Evolutionary conservation across 1,284 basidiomycete species (phyloP), one percentile per base, ranked within the genome.

Genomic region (Farysia itapuensis): DNA sequence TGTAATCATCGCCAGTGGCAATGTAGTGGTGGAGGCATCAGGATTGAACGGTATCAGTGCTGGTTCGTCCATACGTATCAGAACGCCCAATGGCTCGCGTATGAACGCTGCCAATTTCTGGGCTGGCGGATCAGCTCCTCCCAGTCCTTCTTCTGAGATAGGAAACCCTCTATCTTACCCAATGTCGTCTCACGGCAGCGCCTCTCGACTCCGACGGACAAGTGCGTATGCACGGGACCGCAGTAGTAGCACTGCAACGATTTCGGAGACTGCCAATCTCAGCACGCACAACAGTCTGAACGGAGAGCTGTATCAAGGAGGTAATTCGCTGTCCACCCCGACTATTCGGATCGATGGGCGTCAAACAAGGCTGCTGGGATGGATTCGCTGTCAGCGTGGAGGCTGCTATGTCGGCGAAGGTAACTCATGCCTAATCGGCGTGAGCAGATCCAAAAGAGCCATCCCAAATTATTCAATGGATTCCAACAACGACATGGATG

Each of bases 171-270:
- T 51, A 23, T 41, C 53, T 16, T 63, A 63, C 22, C 59, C 59
- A 3, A 58, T 63, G 48, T 63, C 59, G 9, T 63, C 53, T 33
- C 59, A 63, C 23, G 53, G 59, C 2, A 53, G 47, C 28, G 49
- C 49, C 3, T 53, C 53, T 16, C 32, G 53, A 29, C 28, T 52
- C 28, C 43, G 59, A 26, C 48, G 53, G 4, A 33, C 49, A 18
- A 63, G 59, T 30, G 53, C 49, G 6, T 45, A 58, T 16, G 26
- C 41, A n/a, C 38, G 50, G 21, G 59, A 63, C 21, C 48, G 53
- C 20, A 63, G 49, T 43, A 40, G 49, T 25, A 24, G 25, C 23
- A 26, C 20, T 4, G 25, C 24, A 0, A n/a, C n/a, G n/a, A n/a
- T n/a, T n/a, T 29, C 30, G 8, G 57, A 60, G 5, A 35, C 39